Base-by-base conservation (phyloP, 768 basidiomycete genomes). In the Roridomyces roridus region DNA sequence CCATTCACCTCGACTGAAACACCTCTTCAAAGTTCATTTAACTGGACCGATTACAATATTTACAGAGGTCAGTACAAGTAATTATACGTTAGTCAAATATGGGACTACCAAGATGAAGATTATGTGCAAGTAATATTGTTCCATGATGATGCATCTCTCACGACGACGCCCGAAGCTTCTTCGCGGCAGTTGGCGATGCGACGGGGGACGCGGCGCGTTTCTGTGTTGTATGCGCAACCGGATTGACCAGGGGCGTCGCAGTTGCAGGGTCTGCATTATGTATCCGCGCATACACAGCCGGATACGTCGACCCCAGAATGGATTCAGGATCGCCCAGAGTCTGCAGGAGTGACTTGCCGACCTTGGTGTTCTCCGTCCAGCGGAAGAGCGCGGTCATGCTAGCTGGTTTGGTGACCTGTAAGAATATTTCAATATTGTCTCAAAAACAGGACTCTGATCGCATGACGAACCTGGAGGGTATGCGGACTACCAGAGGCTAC, bases 341-440 rank as follows among this genome's bases (percentile, higher is more conserved):
- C 14, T 23, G n/a, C 21, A 64, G 26, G 26, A 64, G 29, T 7
- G 42, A 25, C 23, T 57, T 52, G 8, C 55, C 62, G 4, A 28
- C 26, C 29, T 44, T 31, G 18, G 43, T 53, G 26, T 64, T 64
- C 20, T 36, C 54, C 6, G 51, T 7, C 63, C 63, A 64, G 28
- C 50, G 28, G 4, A 46, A 54, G 21, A 58, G 17, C 6, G 60
- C 63, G 39, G 54, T 48, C 63, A 65, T 65, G 23, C 46, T 55
- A 12, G 53, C 42, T 10, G 63, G 63, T 14, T 65, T 65, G 4
- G 57, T 62, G 15, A 64, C 37, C 63, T 64, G 37, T 4, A 23
- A 34, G 28, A 39, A 10, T 0, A 24, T 40, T 25, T n/a, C 40
- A 10, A 2, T 2, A n/a, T 6, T 26, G 20, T 6, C 1, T 5